These are phyloP conservation scores for Fusarium domesticum DNA, from an alignment of 2,329 filamentous ascomycete species.

Conservation along the genomic window DNA sequence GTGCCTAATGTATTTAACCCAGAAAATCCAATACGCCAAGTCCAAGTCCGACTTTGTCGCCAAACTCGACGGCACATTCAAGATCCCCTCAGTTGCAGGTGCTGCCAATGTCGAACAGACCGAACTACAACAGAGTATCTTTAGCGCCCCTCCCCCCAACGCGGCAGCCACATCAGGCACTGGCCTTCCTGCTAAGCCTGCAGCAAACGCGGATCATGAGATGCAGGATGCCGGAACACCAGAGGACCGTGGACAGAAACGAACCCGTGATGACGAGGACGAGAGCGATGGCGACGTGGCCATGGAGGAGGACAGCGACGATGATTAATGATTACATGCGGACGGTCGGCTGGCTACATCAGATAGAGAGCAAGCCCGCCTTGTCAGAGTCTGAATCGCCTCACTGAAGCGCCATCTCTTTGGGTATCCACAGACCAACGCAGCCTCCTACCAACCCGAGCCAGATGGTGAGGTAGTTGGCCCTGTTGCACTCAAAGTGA, in stretches of 20 bases:
- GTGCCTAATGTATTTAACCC: conserved; percentile 7
- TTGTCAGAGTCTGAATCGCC: conserved; percentile 6
- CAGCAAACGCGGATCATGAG: conserved; percentile 43
- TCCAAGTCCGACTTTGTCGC: conserved; percentile 83
- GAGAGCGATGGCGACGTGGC: conserved; percentile 67
- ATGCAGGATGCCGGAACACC: conserved; percentile 52
- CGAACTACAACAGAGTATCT: conserved; percentile 75
- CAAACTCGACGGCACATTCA: conserved; percentile 89
- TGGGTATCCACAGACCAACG: conserved; percentile 75
- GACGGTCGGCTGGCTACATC: conserved; percentile 17
- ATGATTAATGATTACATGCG: conserved; percentile 51
- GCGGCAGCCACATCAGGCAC: conserved; percentile 40
- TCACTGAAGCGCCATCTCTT: conserved; percentile 56
- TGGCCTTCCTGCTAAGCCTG: conserved; percentile 48
- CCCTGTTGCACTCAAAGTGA: conserved; percentile 56
- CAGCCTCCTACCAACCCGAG: conserved; percentile 80
- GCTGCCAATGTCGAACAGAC: conserved; percentile 62
- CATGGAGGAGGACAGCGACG: conserved; percentile 70
- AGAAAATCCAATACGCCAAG: conserved; percentile 92
- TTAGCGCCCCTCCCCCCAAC: conserved; percentile 62
- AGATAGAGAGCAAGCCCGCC: conserved; percentile 11
- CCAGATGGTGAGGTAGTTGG: conserved; percentile 83
- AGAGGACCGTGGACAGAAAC: conserved; percentile 64
- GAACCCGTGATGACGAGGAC: conserved; percentile 63
- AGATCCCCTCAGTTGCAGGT: conserved; percentile 57